phyloP scores from a whole-genome alignment of 257 asterid species.

The Ligustrum vulgare region DNA sequence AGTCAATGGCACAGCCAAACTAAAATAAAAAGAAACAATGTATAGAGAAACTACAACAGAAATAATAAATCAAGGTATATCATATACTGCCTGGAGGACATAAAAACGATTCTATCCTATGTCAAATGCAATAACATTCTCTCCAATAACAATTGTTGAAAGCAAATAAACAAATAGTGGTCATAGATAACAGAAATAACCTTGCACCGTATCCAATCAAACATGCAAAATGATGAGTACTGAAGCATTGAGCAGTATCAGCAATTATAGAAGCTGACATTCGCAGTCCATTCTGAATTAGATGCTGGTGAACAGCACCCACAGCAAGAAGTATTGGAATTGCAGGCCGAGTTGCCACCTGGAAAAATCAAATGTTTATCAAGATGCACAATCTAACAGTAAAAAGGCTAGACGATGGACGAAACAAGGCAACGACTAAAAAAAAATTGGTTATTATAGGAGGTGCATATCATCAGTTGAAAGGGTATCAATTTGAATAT shows the following conservation, averaged over 20 bases:
- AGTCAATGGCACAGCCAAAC: background rate
- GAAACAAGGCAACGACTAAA: background rate
- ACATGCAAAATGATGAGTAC: constrained; percentile 99
- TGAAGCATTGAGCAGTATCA: constrained; percentile 99
- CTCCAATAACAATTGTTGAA: constrained; percentile 11
- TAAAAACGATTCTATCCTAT: background rate
- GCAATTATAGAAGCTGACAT: constrained; percentile 98
- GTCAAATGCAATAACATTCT: constrained; percentile 9
- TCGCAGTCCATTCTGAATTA: constrained; percentile 94
- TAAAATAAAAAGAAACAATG: background rate
- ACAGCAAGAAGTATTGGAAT: constrained; percentile 97
- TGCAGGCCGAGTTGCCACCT: constrained; percentile 98
- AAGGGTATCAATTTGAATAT: background rate
- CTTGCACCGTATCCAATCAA: constrained; percentile 99
- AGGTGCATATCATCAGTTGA: background rate
- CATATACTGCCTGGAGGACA: background rate
- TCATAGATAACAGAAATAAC: constrained; percentile 41
- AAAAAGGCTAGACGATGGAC: constrained; percentile 7
- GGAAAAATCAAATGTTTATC: constrained; percentile 27
- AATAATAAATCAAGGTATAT: background rate
- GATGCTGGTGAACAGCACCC: constrained; percentile 99
- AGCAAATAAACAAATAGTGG: constrained; percentile 13
- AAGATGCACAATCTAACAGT: constrained; percentile 9
- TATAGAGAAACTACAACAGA: background rate
- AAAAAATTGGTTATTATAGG: background rate